Percentiles rank a stretch among this genome's conserved stretches.
Conservation (phyloP, 2,329 filamentous ascomycete genomes). For the Plenodomus tracheiphilus region DNA sequence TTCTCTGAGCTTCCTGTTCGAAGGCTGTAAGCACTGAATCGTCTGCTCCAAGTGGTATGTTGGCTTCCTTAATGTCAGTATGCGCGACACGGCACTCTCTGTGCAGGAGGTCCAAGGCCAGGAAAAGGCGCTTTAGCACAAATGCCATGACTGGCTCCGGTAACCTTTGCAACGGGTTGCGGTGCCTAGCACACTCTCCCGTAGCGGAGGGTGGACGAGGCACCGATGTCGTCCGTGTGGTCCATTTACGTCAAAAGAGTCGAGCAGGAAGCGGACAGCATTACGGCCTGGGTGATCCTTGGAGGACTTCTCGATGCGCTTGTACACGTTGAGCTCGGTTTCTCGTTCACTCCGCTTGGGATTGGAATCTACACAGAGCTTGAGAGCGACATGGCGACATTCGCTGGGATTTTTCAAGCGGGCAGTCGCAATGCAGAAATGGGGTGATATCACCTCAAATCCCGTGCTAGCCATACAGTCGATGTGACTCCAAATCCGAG, state of each 20-base stretch:
- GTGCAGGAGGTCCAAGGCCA: constrained; percentile 3
- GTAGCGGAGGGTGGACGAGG: constrained; percentile 43
- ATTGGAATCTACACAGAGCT: constrained; percentile 5
- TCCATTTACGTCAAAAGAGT: constrained; percentile 41
- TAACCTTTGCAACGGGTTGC: constrained; percentile 15
- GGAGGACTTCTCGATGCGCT: constrained; percentile 3
- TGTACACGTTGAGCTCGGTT: constrained; percentile 9
- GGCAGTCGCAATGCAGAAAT: constrained; percentile 2
- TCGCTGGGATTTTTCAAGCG: not conserved
- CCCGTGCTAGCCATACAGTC: constrained; percentile 7
- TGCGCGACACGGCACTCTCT: not conserved
- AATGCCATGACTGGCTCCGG: constrained; percentile 26
- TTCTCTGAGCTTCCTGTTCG: constrained; percentile 30
- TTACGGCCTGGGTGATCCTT: constrained; percentile 34
- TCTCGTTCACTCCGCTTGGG: constrained; percentile 5
- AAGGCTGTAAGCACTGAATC: constrained; percentile 29
- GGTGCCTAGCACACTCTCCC: constrained; percentile 22
- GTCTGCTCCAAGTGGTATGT: constrained; percentile 37
- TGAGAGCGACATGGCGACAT: constrained; percentile 4
- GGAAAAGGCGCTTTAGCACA: constrained; percentile 22
- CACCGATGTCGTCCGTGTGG: constrained; percentile 39
- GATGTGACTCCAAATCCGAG: constrained; percentile 8
- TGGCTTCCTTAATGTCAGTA: constrained; percentile 19
- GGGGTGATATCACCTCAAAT: constrained; percentile 6
- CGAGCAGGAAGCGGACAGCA: constrained; percentile 36